A percentile compares a stretch with the other conserved stretches of the same genome.
phyloP scores from a whole-genome alignment of 1,139 yeast genomes.

The Taphrina wiesneri region DNA sequence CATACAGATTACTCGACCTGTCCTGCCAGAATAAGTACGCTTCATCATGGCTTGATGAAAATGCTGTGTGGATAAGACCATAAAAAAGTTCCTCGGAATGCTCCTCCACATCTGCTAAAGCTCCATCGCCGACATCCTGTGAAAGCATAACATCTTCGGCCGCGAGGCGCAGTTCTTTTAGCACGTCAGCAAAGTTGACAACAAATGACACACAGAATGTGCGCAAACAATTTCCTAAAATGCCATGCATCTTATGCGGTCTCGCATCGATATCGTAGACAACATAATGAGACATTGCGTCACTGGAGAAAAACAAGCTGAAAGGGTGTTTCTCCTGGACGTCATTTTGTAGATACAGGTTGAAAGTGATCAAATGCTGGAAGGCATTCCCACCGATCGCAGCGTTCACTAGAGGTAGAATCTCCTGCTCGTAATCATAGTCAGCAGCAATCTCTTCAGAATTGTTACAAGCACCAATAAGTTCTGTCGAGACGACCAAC shows the following conservation, averaged over 20 bases:
- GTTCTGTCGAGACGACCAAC: constrained; percentile 62
- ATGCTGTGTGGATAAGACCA: constrained; percentile 70
- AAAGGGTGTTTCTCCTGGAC: constrained; percentile 31
- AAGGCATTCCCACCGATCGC: constrained; percentile 72
- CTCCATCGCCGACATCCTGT: constrained; percentile 39
- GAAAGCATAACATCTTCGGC: constrained; percentile 77
- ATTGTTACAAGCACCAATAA: constrained; percentile 71
- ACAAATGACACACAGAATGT: constrained; percentile 63
- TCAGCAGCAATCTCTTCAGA: constrained; percentile 43
- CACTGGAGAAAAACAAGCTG: constrained; percentile 21
- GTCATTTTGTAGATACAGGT: constrained; percentile 39
- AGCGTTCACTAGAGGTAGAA: constrained; percentile 50
- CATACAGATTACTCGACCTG: constrained; percentile 62
- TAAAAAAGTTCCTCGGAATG: constrained; percentile 89
- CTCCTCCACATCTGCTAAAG: constrained; percentile 48
- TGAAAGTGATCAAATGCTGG: constrained; percentile 69
- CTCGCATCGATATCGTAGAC: constrained; percentile 38
- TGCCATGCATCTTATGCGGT: constrained; percentile 39
- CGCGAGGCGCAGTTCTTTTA: constrained; percentile 75
- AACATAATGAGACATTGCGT: constrained; percentile 13
- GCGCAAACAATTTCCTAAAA: constrained; percentile 53
- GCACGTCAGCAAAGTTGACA: constrained; percentile 57
- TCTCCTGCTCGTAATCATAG: constrained; percentile 50
- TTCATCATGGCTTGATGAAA: constrained; percentile 60
- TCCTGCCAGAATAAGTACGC: constrained; percentile 72